Evolutionary conservation across 495 filamentous ascomycete genomes (phyloP).

Genomic region (Penicillium cosmopolitanum): DNA sequence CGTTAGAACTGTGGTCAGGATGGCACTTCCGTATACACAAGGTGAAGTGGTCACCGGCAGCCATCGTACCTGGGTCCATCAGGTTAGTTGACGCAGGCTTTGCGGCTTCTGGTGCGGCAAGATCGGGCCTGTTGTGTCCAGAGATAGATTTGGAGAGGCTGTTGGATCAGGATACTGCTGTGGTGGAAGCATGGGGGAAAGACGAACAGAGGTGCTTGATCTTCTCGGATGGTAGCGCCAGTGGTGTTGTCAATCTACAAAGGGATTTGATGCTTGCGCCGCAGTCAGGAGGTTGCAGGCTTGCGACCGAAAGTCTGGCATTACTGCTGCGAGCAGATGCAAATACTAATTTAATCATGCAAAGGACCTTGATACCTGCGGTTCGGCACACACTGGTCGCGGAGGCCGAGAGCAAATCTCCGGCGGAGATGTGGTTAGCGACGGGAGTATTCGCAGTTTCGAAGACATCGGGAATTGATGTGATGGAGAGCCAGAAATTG

Average conservation of each 20-base stretch:
- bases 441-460: constrained; percentile 11
- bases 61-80: not conserved
- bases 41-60: constrained; percentile 1
- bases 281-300: constrained; percentile 1
- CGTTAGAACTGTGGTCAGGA: constrained; percentile 7
- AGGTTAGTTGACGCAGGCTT: constrained; percentile 2
- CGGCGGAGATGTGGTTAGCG: constrained; percentile 9
- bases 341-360: constrained; percentile 11
- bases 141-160: not conserved
- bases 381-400: constrained; percentile 9
- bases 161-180: not conserved
- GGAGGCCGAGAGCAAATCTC: not conserved
- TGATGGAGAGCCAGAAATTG: constrained; percentile 2
- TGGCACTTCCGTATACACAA: constrained; percentile 12
- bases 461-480: constrained; percentile 7
- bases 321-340: constrained; percentile 5
- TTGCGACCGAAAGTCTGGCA: not conserved
- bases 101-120: not conserved
- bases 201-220: constrained; percentile 9
- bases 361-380: constrained; percentile 13
- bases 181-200: constrained; percentile 9
- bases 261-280: constrained; percentile 9
- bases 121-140: not conserved
- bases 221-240: constrained; percentile 8
- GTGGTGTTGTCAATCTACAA: constrained; percentile 11